Evolutionary conservation across 345 rosid species (phyloP).

Genomic region (Trapa bicornis): DNA sequence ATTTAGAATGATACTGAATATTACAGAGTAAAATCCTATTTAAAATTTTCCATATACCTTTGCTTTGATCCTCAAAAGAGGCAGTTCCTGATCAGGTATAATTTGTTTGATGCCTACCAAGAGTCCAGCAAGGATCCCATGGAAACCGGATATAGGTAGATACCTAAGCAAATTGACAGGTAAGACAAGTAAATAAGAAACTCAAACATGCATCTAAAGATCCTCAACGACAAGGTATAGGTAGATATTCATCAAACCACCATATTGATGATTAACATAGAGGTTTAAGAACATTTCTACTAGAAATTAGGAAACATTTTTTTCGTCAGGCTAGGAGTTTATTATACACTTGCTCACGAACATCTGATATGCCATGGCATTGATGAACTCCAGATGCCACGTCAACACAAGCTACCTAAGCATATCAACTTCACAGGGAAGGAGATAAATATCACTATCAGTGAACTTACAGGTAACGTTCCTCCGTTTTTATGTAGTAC

Average conservation of each 20-base stretch:
- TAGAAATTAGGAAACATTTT: not conserved
- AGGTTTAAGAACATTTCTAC: not conserved
- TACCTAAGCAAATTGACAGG: constrained; percentile 33
- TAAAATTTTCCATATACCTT: constrained; percentile 39
- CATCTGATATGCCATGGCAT: too few relatives aligned
- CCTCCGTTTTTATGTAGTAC: constrained; percentile 69
- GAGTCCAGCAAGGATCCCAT: constrained; percentile 77
- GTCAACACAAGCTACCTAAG: not conserved
- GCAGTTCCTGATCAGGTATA: constrained; percentile 82
- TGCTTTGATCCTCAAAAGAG: constrained; percentile 62
- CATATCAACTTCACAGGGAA: not conserved
- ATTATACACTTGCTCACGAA: too few relatives aligned
- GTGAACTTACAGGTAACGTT: constrained; percentile 71
- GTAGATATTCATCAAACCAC: not conserved
- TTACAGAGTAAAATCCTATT: not conserved
- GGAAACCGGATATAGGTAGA: constrained; percentile 91
- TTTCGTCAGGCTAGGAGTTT: too few relatives aligned
- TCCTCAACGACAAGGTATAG: not conserved
- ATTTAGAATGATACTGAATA: not conserved
- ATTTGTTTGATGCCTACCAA: constrained; percentile 96
- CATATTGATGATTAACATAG: not conserved
- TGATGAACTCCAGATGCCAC: not conserved
- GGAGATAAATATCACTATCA: constrained; percentile 1
- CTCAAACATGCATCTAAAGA: not conserved
- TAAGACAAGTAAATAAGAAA: not conserved